Evolutionary conservation across 1,284 basidiomycete species (phyloP).

Genomic region (Limonomyces culmigenus): DNA sequence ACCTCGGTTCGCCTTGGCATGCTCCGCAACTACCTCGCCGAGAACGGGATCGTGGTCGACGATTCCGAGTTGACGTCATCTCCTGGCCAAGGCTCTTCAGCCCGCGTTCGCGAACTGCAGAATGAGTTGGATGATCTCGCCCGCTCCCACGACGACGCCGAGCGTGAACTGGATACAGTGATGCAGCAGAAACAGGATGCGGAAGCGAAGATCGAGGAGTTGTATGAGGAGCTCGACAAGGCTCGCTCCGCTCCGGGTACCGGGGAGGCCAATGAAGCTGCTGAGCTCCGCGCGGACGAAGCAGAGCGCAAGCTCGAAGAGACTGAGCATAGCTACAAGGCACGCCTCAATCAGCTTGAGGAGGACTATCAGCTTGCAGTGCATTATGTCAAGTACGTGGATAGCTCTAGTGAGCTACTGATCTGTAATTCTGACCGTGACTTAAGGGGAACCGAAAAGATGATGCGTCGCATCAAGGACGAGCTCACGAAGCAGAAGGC

Average conservation of each 20-base stretch:
- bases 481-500: slow-evolving; percentile 83
- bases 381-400: slow-evolving; percentile 74
- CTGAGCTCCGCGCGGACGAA: slow-evolving; percentile 42
- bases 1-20: slow-evolving; percentile 63
- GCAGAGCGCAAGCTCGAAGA: slow-evolving; percentile 65
- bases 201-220: slow-evolving; percentile 47
- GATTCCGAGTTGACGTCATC: slow-evolving; percentile 43
- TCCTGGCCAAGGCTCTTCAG: slow-evolving; percentile 17
- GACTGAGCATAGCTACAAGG: slow-evolving; percentile 61
- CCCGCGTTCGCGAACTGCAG: slow-evolving; percentile 54
- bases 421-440: slow-evolving; percentile 10
- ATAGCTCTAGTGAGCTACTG: slow-evolving; percentile 5
- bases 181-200: slow-evolving; percentile 53
- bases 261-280: slow-evolving; percentile 11
- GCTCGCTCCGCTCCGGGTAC: slow-evolving; percentile 33
- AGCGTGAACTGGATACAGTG: slow-evolving; percentile 50
- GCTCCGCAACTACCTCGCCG: slow-evolving; percentile 76
- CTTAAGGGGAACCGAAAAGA: slow-evolving; percentile 90
- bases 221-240: slow-evolving; percentile 53
- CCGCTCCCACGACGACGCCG: slow-evolving; percentile 56
- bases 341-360: slow-evolving; percentile 72
- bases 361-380: slow-evolving; percentile 91
- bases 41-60: slow-evolving; percentile 70
- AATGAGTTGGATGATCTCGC: slow-evolving; percentile 55
- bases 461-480: slow-evolving; percentile 94